These are phyloP conservation scores for Exutisphaerella laricina DNA, from an alignment of 2,329 filamentous ascomycete species.

Conservation along the genomic window DNA sequence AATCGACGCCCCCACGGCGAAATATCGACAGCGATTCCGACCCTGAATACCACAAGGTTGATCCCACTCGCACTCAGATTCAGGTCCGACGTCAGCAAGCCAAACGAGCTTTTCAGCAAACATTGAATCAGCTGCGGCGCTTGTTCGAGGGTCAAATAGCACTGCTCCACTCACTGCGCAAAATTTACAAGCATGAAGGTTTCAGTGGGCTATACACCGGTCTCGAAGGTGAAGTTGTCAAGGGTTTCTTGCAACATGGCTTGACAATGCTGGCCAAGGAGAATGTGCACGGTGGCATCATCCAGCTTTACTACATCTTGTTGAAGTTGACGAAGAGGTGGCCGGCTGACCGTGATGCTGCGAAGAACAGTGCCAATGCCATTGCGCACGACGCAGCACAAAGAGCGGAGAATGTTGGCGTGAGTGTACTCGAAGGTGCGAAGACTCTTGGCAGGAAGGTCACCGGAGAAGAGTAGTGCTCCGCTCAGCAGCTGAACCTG, in stretches of 20 bases:
- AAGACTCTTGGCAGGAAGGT: constrained; percentile 19
- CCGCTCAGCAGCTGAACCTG: too few relatives aligned
- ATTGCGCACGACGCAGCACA: constrained; percentile 27
- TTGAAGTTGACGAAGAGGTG: constrained; percentile 45
- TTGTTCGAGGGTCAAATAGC: constrained; percentile 29
- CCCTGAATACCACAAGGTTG: constrained; percentile 13
- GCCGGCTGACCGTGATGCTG: constrained; percentile 36
- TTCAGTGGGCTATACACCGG: constrained; percentile 67
- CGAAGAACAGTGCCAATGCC: constrained; percentile 11
- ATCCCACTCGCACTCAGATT: constrained; percentile 11
- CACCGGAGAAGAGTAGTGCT: constrained; percentile 8
- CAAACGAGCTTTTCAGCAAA: constrained; percentile 13
- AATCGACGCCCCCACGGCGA: constrained; percentile 20
- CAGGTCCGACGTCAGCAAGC: constrained; percentile 8
- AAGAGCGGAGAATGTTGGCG: constrained; percentile 27
- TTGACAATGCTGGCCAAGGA: constrained; percentile 86
- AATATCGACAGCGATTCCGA: constrained; percentile 21
- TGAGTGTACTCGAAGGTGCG: constrained; percentile 17
- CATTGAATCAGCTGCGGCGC: constrained; percentile 12
- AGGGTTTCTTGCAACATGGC: constrained; percentile 80
- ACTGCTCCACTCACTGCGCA: constrained; percentile 27
- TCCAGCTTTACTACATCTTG: constrained; percentile 64
- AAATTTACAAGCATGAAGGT: constrained; percentile 52
- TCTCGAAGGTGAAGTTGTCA: constrained; percentile 67
- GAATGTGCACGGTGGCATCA: constrained; percentile 63